These are phyloP conservation scores for Ramaria sp. DNA, from an alignment of 768 basidiomycete species.

Conservation along the genomic window DNA sequence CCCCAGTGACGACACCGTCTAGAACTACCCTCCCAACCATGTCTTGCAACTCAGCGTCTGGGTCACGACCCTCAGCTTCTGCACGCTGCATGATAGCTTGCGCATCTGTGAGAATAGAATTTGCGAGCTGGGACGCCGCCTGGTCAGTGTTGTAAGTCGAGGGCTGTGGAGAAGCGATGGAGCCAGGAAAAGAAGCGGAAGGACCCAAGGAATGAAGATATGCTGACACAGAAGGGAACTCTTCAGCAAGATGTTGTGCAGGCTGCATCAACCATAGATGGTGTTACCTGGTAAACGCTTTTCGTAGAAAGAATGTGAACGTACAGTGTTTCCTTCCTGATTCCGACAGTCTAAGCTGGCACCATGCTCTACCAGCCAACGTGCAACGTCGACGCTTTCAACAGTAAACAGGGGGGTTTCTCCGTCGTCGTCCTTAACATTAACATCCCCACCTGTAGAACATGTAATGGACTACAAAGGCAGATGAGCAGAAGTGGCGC, in stretches of 20 bases:
- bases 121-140: constrained; percentile 6
- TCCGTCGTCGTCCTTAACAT: constrained; percentile 75
- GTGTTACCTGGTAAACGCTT: constrained; percentile 4
- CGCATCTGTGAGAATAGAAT: constrained; percentile 41
- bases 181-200: constrained; percentile 14
- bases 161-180: constrained; percentile 11
- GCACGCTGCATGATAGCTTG: constrained; percentile 56
- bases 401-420: constrained; percentile 91
- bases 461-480: neutral
- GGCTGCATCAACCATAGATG: constrained; percentile 32
- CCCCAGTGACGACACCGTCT: constrained; percentile 52
- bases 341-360: constrained; percentile 56
- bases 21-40: constrained; percentile 57
- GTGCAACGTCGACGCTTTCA: constrained; percentile 69
- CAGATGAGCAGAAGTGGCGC: constrained; percentile 11
- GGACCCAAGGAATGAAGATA: constrained; percentile 38
- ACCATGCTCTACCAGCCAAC: constrained; percentile 68
- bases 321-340: constrained; percentile 62
- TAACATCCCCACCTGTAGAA: constrained; percentile 69
- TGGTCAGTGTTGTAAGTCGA: constrained; percentile 14
- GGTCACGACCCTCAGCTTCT: constrained; percentile 47
- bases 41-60: constrained; percentile 44
- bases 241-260: constrained; percentile 56
- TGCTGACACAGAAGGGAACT: constrained; percentile 56
- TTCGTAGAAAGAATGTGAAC: constrained; percentile 19